A percentile compares a stretch with the other conserved stretches of the same genome.
These are phyloP conservation scores for Alternaria sp. DNA, from an alignment of 2,329 filamentous ascomycete genomes.

Conservation along the genomic window DNA sequence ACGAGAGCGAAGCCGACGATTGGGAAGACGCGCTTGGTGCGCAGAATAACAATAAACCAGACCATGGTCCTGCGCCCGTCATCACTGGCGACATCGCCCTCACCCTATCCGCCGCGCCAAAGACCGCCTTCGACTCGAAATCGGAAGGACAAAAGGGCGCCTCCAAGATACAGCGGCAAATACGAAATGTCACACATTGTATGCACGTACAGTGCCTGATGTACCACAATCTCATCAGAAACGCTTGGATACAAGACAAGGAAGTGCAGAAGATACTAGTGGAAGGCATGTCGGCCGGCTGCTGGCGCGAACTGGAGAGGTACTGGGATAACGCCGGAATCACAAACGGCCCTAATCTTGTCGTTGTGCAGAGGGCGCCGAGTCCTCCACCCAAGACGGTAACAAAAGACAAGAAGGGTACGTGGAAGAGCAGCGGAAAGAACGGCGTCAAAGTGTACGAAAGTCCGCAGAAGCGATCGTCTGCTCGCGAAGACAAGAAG, in stretches of 20 bases:
- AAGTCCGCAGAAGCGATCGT: conserved; percentile 23
- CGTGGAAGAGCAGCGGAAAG: conserved; percentile 52
- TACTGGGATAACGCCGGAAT: conserved; percentile 77
- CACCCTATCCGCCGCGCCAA: conserved; percentile 59
- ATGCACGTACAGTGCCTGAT: conserved; percentile 87
- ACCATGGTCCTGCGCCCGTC: conserved; percentile 51
- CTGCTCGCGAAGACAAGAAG: conserved; percentile 9
- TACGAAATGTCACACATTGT: conserved; percentile 80
- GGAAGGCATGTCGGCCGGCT: conserved; percentile 35
- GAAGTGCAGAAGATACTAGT: conserved; percentile 43
- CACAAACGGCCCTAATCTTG: conserved; percentile 78
- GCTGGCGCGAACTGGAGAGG: conserved; percentile 45
- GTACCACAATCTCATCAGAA: conserved; percentile 81
- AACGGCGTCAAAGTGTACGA: conserved; percentile 43
- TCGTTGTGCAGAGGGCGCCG: conserved; percentile 68
- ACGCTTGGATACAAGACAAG: conserved; percentile 47
- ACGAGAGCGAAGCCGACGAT: conserved; percentile 50
- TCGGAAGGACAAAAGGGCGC: conserved; percentile 79
- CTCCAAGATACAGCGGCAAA: conserved; percentile 80
- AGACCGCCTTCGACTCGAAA: conserved; percentile 32
- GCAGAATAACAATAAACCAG: conserved; percentile 42
- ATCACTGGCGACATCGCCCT: conserved; percentile 74
- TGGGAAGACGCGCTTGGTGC: conserved; percentile 49
- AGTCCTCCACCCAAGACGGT: conserved; percentile 68
- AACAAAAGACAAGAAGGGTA: conserved; percentile 27